A percentile compares a stretch with the other conserved stretches of the same genome.
These are phyloP conservation scores for Citrullus colocynthis DNA, from an alignment of 306 rosid genomes.

Conservation along the genomic window DNA sequence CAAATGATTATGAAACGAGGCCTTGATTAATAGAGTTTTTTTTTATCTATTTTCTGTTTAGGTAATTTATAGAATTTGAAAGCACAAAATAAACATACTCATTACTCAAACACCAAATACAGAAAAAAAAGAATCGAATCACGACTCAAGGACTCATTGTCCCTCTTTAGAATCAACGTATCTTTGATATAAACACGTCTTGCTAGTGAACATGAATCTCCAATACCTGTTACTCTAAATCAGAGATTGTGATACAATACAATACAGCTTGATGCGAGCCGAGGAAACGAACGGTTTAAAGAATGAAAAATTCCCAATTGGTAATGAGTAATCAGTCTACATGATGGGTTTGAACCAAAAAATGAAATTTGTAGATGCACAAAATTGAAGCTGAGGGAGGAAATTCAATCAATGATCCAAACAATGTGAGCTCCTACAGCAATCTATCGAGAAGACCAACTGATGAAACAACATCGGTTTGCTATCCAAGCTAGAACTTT, in stretches of 20 bases:
- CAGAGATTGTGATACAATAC: background rate
- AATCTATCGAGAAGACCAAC: background rate
- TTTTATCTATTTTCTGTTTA: too few species aligned
- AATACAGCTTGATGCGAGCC: background rate
- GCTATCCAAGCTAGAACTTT: background rate
- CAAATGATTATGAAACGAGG: too few species aligned
- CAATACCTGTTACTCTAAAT: background rate
- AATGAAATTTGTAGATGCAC: background rate
- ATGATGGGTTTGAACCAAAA: background rate
- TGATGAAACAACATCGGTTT: background rate
- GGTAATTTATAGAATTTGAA: too few species aligned
- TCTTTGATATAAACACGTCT: background rate
- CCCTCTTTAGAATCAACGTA: background rate
- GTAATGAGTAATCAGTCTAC: background rate
- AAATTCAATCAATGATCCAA: background rate
- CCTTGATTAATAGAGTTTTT: too few species aligned
- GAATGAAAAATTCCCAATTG: slow-evolving; percentile 1
- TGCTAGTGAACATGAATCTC: background rate
- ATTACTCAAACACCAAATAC: too few species aligned
- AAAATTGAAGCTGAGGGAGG: background rate
- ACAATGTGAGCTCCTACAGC: background rate
- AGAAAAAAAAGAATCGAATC: background rate
- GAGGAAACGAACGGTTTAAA: background rate
- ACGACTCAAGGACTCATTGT: background rate
- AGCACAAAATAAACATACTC: too few species aligned